These are phyloP conservation scores for Zasmidium citrigriseum DNA, from an alignment of 2,329 filamentous ascomycete species.

Conservation along the genomic window DNA sequence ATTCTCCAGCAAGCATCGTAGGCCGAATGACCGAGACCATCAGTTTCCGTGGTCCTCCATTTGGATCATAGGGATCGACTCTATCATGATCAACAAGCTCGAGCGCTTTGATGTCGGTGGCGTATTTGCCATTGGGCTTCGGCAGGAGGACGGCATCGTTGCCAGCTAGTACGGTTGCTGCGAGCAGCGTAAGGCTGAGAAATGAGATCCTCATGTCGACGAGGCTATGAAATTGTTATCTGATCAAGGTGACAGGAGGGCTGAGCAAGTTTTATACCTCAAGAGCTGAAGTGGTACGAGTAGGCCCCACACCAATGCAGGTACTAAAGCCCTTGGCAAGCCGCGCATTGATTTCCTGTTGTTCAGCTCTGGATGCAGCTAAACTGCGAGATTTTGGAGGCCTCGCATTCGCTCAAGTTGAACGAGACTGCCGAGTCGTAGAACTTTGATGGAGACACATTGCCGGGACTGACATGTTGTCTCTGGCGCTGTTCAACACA, in stretches of 20 bases:
- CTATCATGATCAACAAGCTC: constrained; percentile 2
- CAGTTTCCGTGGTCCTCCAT: constrained; percentile 4
- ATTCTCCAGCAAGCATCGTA: constrained; percentile 1
- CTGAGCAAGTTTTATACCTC: too few relatives aligned
- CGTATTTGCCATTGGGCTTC: not conserved
- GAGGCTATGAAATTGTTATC: too few relatives aligned
- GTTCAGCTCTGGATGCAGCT: not conserved
- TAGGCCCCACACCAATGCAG: not conserved
- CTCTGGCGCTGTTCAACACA: too few relatives aligned
- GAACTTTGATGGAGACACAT: too few relatives aligned
- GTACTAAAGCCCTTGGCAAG: not conserved
- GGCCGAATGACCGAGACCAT: constrained; percentile 19
- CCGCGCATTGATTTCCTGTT: not conserved
- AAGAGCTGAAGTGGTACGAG: not conserved
- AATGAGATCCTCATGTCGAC: not conserved
- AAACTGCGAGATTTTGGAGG: not conserved
- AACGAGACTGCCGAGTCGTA: not conserved
- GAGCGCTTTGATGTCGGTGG: constrained; percentile 1
- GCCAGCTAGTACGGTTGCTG: not conserved
- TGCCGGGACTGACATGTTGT: too few relatives aligned
- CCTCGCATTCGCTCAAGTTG: not conserved
- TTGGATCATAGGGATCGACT: constrained; percentile 7
- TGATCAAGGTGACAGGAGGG: too few relatives aligned
- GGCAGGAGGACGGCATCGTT: not conserved
- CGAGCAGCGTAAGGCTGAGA: not conserved